These are phyloP conservation scores for Pneumocystis oryctolagi DNA, from an alignment of 1,139 yeast genomes.

Conservation along the genomic window DNA sequence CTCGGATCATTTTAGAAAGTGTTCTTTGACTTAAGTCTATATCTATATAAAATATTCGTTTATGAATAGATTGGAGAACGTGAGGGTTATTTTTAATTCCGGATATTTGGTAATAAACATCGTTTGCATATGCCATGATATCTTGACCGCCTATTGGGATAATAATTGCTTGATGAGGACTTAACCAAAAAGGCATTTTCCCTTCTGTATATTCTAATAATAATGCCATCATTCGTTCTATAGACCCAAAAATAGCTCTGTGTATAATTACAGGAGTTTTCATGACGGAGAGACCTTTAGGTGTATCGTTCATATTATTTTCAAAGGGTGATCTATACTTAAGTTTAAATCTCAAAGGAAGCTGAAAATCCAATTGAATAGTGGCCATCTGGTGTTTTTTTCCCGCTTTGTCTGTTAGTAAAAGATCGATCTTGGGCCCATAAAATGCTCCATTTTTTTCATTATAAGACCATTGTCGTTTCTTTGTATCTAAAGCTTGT, in stretches of 20 bases:
- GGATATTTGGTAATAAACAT: constrained; percentile 54
- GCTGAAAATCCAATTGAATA: constrained; percentile 92
- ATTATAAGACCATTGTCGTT: constrained; percentile 56
- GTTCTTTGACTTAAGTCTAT: constrained; percentile 89
- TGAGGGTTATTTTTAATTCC: constrained; percentile 18
- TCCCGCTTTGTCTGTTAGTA: constrained; percentile 76
- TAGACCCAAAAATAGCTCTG: constrained; percentile 93
- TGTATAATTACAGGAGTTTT: constrained; percentile 93
- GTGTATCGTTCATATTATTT: background rate
- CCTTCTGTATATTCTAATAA: constrained; percentile 95
- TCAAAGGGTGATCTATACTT: constrained; percentile 43
- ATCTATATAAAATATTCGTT: constrained; percentile 64
- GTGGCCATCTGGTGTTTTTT: constrained; percentile 98
- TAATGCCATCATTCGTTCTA: constrained; percentile 96
- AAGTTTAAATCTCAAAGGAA: constrained; percentile 79
- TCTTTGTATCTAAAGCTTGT: constrained; percentile 34
- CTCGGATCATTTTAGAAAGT: constrained; percentile 89
- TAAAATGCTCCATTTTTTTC: constrained; percentile 98
- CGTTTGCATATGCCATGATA: constrained; percentile 63
- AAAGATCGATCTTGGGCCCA: constrained; percentile 94
- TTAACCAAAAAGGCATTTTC: constrained; percentile 98
- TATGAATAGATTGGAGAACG: constrained; percentile 1
- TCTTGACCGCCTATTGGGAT: constrained; percentile 92
- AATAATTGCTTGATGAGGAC: constrained; percentile 89
- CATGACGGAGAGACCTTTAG: constrained; percentile 24